These are phyloP conservation scores for Cupressus sempervirens DNA, from an alignment of 75 land plant species.

Conservation along the genomic window DNA sequence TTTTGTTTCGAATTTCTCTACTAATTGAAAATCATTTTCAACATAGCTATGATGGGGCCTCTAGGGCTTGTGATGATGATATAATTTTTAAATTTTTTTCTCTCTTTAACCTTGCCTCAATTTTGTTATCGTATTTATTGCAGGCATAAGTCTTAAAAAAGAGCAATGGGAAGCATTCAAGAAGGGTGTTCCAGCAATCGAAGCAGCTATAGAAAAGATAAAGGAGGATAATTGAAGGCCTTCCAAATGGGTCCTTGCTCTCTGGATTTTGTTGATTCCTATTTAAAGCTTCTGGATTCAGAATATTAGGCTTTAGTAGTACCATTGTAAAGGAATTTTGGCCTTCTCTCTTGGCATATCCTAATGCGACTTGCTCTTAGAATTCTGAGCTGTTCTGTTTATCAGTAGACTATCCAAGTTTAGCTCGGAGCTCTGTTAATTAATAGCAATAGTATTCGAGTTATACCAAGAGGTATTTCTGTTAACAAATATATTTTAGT, in stretches of 20 bases:
- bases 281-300: not conserved
- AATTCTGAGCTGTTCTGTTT: not conserved
- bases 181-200: constrained; percentile 54
- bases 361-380: not conserved
- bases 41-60: not conserved
- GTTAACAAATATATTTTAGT: not conserved
- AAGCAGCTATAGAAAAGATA: constrained; percentile 51
- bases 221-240: constrained; percentile 5
- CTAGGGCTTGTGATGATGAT: not conserved
- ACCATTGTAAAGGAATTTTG: not conserved
- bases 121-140: not conserved
- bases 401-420: not conserved
- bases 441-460: not conserved
- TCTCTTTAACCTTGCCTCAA: not conserved
- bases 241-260: not conserved
- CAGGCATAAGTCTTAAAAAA: constrained; percentile 65
- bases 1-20: too few species aligned
- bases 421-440: not conserved
- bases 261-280: not conserved
- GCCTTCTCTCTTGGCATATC: not conserved
- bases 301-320: not conserved
- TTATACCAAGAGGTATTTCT: not conserved
- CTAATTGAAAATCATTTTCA: too few species aligned
- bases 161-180: constrained; percentile 67
- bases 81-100: too few species aligned